These are phyloP conservation scores for Nicotiana paniculata DNA, from an alignment of 257 asterid species.

Conservation along the genomic window DNA sequence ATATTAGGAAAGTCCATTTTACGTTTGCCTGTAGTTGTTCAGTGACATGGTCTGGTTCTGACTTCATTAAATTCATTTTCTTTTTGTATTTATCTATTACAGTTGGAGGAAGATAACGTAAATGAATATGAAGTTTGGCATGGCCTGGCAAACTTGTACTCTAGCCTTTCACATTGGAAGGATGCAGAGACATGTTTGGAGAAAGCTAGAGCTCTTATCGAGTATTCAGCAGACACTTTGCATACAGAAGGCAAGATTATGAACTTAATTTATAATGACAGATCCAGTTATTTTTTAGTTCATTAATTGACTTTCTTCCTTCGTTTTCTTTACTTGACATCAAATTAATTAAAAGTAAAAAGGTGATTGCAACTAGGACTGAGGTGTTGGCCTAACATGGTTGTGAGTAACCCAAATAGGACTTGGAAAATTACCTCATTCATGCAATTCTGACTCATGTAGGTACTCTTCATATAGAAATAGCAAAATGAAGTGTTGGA, in stretches of 20 bases:
- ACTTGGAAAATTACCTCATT: background rate
- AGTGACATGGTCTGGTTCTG: background rate
- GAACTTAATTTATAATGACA: background rate
- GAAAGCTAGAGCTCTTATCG: slow-evolving; percentile 72
- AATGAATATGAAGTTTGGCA: slow-evolving; percentile 95
- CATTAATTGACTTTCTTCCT: background rate
- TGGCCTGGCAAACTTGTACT: slow-evolving; percentile 82
- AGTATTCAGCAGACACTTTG: slow-evolving; percentile 77
- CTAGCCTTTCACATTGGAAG: slow-evolving; percentile 85
- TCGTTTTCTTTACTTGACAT: background rate
- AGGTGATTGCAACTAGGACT: background rate
- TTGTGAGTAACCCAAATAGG: background rate
- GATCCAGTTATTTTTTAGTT: background rate
- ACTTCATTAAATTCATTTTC: slow-evolving; percentile 6
- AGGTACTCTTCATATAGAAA: too few relatives aligned
- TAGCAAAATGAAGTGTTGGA: background rate
- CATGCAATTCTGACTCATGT: background rate
- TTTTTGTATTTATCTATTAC: slow-evolving; percentile 11
- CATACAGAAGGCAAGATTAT: slow-evolving; percentile 67
- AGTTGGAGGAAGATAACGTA: slow-evolving; percentile 70
- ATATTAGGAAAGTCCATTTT: background rate
- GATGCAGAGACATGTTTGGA: slow-evolving; percentile 88
- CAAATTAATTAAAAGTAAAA: background rate
- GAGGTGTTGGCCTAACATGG: background rate
- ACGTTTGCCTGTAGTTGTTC: background rate